Base-by-base conservation (phyloP, 129 eudicot species). In the Flaveria linearis region DNA sequence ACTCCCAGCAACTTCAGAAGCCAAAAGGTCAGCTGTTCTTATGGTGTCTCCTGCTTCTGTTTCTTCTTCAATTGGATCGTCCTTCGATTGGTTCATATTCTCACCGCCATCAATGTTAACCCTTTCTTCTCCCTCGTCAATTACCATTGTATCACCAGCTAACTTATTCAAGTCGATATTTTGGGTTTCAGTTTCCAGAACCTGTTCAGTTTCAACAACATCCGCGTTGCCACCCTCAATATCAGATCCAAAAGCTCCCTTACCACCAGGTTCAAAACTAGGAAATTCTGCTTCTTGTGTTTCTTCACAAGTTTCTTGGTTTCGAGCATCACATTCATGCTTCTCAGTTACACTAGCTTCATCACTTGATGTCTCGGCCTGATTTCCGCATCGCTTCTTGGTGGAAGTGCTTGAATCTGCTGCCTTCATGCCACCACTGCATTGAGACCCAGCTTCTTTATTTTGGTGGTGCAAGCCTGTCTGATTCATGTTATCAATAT, bases 1-100 rank as follows among this genome's bases (percentile, higher is more conserved):
- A 78, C 97, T 95, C 75, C 99, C 99, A 11, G 84, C 87, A 78
- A 87, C 92, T 81, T 95, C 97, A 0, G 99, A 95, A 36, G 99
- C 83, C 90, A 95, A 76, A 68, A 91, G 99, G 66, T 95, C 99
- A 9, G 78, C 73, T 7, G 97, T 91, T 84, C 72, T 87, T 39
- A 95, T 73, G 11, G 88, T 85, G 62, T 81, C 88, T 68, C 87
- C 93, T 25, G 56, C 85, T 78, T 87, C 88, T 17, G 96, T 83
- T 68, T 94, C 93, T 61, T 91, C 96, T 62, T 79, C 90, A 14
- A 75, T 61, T 11, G 69, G 74, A 36, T 36, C 41, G 45, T 79
- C 78, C 57, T 77, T 84, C 10, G 82, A 74, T 78, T 42, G 82
- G 64, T 61, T 78, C 39, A 72, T n/a, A 68, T 62, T 80, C 39